These are phyloP conservation scores for Trifolium subterraneum DNA, from an alignment of 306 rosid genomes.

Conservation along the genomic window DNA sequence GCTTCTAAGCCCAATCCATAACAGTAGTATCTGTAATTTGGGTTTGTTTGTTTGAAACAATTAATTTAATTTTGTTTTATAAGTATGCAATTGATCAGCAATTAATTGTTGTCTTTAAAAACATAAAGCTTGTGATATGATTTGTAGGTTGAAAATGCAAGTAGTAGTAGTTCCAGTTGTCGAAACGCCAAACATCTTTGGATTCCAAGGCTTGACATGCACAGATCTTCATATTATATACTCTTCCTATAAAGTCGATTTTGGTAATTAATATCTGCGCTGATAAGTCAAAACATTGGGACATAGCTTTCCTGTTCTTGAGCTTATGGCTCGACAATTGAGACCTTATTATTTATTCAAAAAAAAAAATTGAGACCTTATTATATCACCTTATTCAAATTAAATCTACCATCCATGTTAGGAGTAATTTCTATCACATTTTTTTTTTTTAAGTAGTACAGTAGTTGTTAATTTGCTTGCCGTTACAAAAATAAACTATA, in stretches of 20 bases:
- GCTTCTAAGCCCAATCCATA: too few relatives aligned
- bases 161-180: constrained; percentile 33
- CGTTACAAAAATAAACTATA: too few relatives aligned
- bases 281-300: constrained; percentile 64
- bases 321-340: constrained; percentile 52
- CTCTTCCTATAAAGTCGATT: constrained; percentile 20
- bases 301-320: constrained; percentile 56
- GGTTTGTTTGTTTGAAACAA: background rate
- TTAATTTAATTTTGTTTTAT: constrained; percentile 15
- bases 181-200: constrained; percentile 40
- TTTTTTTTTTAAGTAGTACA: too few relatives aligned
- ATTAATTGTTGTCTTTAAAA: constrained; percentile 48
- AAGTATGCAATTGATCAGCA: constrained; percentile 35
- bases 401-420: background rate
- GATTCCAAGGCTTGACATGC: constrained; percentile 50
- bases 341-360: too few relatives aligned
- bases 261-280: constrained; percentile 50
- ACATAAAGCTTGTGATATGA: constrained; percentile 43
- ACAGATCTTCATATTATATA: constrained; percentile 45
- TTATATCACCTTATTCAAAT: constrained; percentile 19
- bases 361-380: constrained; percentile 48
- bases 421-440: too few relatives aligned
- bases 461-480: too few relatives aligned
- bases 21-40: background rate
- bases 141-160: constrained; percentile 35